Evolutionary conservation across 2,329 filamentous ascomycete genomes (phyloP), one percentile per base, ranked within the genome.

Genomic region (Aspergillus persii): DNA sequence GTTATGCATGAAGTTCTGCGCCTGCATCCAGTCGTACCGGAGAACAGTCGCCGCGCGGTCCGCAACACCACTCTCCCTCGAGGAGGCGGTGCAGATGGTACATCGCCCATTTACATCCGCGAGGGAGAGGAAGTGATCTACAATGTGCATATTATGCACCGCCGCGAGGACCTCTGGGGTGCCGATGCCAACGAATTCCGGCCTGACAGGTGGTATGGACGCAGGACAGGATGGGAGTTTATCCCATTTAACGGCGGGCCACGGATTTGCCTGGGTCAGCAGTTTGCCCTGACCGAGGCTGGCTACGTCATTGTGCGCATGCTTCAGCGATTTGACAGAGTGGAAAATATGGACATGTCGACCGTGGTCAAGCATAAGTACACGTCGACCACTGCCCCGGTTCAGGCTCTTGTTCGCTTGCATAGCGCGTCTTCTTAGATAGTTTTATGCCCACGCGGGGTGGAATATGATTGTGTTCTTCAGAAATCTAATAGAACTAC

Each of bases 221-320:
- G 87, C 0, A 83, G 82, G 68, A 58, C 59, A 8, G 83, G 84
- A 0, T 90, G 88, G 85, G 83, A 87, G 61, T 91, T 89, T 71
- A 82, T 91, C 53, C 89, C 89, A 2, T 91, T 92, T 75, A 91
- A 90, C 71, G 87, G 87, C 9, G 89, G 88, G 1, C 87, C 89
- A 44, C 79, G 89, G 44, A 89, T 90, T 70, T 91, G 89, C 74
- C 85, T 92, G 59, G 89, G 89, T 2, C 89, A 93, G 79, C 89
- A 93, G 72, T 93, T 92, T 71, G 90, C 90, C 15, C 76, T 93
- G 52, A 91, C 89, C 0, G 89, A 93, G 78, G 67, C 70, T 8
- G 68, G 72, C 1, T 92, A 92, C 70, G 86, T 89, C 8, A 81
- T 91, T 61, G 86, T 87, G 26, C 80, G 90, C 47, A 68, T 94